phyloP scores from a whole-genome alignment of 192 early-diverging fungal species.

The Coemansia sp. region DNA sequence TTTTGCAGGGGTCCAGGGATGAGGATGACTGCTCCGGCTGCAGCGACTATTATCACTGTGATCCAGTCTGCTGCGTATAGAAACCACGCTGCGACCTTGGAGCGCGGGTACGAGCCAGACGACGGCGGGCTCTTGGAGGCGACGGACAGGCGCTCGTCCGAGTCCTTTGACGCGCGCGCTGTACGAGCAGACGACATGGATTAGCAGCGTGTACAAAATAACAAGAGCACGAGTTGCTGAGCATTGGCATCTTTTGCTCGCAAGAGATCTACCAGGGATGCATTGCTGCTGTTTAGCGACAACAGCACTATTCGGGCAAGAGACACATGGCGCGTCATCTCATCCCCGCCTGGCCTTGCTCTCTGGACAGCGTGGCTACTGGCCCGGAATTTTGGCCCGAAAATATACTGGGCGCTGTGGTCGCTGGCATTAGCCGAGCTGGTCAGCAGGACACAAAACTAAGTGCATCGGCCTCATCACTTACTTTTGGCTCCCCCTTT shows the following conservation, averaged over 20 bases:
- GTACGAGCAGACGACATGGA: neutral
- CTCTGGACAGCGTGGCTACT: neutral
- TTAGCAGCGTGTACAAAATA: neutral
- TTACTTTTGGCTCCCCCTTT: neutral
- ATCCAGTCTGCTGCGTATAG: conserved; percentile 42
- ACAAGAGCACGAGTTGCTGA: neutral
- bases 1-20: conserved; percentile 18
- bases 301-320: neutral
- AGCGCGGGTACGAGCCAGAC: neutral
- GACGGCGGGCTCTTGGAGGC: conserved; percentile 10
- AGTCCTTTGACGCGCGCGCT: neutral
- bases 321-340: conserved; percentile 1
- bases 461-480: neutral
- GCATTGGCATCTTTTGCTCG: neutral
- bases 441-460: neutral
- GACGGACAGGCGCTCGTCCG: neutral
- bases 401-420: neutral
- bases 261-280: neutral
- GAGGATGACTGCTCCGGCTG: conserved; percentile 27
- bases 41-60: conserved; percentile 7
- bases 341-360: neutral
- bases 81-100: conserved; percentile 10
- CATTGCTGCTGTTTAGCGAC: neutral
- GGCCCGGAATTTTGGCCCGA: neutral
- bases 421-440: neutral